Conservation (phyloP, 108 stramenopile species). For the Nitzschia sp. region DNA sequence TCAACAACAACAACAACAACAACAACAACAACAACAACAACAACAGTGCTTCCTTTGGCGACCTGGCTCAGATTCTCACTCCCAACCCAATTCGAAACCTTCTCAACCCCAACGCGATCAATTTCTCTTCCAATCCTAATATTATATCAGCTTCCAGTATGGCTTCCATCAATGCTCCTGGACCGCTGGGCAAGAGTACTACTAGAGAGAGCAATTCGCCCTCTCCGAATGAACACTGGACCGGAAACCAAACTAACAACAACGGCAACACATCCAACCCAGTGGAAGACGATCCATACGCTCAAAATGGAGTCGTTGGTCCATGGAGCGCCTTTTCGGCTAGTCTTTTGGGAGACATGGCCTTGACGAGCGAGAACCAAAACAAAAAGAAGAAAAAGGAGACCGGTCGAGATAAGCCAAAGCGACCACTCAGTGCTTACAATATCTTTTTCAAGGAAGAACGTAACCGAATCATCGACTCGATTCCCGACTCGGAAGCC, state of each 20-base stretch:
- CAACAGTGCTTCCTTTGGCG: too few relatives aligned
- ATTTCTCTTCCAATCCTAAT: not conserved
- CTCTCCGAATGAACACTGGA: not conserved
- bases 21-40: too few relatives aligned
- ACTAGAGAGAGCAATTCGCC: not conserved
- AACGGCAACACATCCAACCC: not conserved
- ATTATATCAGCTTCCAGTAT: not conserved
- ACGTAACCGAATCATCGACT: conserved; percentile 15
- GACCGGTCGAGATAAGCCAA: conserved; percentile 45
- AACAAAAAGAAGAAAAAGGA: conserved; percentile 12
- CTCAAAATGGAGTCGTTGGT: conserved; percentile 34
- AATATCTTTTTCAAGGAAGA: conserved; percentile 35
- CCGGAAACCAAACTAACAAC: not conserved
- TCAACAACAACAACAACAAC: too few relatives aligned
- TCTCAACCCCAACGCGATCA: too few relatives aligned
- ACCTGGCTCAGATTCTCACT: too few relatives aligned
- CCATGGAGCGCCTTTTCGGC: conserved; percentile 32
- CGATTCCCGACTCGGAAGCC: conserved; percentile 5
- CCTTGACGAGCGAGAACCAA: conserved; percentile 5
- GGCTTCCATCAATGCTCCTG: not conserved
- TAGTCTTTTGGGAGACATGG: conserved; percentile 35
- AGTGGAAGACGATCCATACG: conserved; percentile 23
- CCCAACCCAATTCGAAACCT: not conserved
- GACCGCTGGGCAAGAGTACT: not conserved
- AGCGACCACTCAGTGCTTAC: conserved; percentile 70